These are phyloP conservation scores for Kwoniella shandongensis DNA, from an alignment of 768 basidiomycete genomes.

Conservation along the genomic window DNA sequence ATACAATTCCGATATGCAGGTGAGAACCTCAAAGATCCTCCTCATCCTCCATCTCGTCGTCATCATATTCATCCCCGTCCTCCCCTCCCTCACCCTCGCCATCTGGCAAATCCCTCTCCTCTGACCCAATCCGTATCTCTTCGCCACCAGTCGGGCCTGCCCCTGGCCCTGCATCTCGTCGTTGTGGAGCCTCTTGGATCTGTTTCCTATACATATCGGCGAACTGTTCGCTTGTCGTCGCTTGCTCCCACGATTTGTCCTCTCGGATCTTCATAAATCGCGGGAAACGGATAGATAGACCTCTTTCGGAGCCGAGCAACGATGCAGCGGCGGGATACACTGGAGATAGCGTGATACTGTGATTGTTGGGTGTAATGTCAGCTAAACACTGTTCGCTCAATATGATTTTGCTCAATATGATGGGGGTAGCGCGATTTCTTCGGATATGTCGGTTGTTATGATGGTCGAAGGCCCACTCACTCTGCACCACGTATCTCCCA, in stretches of 20 bases:
- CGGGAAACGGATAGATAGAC: conserved; percentile 83
- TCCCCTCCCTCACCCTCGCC: conserved; percentile 52
- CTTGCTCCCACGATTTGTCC: conserved; percentile 72
- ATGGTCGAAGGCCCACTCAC: conserved; percentile 39
- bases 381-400: neutral
- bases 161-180: conserved; percentile 49
- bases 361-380: neutral
- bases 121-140: conserved; percentile 19
- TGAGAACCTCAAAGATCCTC: too few species aligned
- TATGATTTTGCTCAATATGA: too few species aligned
- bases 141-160: conserved; percentile 40
- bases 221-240: conserved; percentile 70
- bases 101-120: conserved; percentile 56
- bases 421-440: too few species aligned
- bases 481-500: conserved; percentile 75
- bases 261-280: conserved; percentile 72
- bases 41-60: conserved; percentile 4
- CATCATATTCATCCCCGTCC: conserved; percentile 57
- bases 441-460: neutral
- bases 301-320: conserved; percentile 63
- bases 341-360: conserved; percentile 71
- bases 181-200: conserved; percentile 42
- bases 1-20: too few species aligned
- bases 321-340: conserved; percentile 76
- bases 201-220: conserved; percentile 69